Evolutionary conservation across 495 filamentous ascomycete genomes (phyloP), one percentile per base, ranked within the genome.

Genomic region (Neurospora sp.): DNA sequence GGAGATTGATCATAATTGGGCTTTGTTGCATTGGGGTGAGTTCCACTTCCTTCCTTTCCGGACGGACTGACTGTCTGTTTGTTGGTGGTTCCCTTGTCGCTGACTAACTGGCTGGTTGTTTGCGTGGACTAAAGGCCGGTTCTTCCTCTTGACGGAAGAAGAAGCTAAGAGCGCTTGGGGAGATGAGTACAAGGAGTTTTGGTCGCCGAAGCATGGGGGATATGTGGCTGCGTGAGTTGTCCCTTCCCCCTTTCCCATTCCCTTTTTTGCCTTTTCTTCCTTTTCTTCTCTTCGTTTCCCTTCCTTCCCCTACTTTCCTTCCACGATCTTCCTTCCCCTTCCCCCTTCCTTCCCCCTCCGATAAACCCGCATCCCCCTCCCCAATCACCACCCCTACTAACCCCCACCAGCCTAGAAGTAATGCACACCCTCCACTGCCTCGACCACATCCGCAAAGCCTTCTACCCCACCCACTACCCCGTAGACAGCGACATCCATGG

Each of bases 371-470:
- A 0, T 10, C 10, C 44, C 4, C 4, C 7, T 31, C 27, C 31
- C 31, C 31, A 31, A 0, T 14, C 5, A 44, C 6, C 41, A 18
- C 16, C 18, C 4, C 16, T 7, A 14, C 7, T 37, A 37, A 37
- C 16, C 41, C 41, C 16, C 9, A 14, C 66, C 46, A 72, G 71
- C 37, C 49, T 73, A 11, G 72, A 73, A 37, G 46, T 73, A 31
- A 70, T 73, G 38, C 72, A 73, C 46, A 60, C 72, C 11, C 72
- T 73, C 16, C 72, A 73, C 39, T 73, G 72, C 14, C 72, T 73
- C 7, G 46, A 73, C 66, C 72, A 60, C 39, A 41, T 73, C 39
- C 72, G 72, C 31, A 69, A 73, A 41, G 69, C 66, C 20, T 73
- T 73, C 0, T 73, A 60, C 2, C 72, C 72, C 4, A 8, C 49